phyloP scores from a whole-genome alignment of 73 alveolate genomes.

The Tetrahymena borealis region DNA sequence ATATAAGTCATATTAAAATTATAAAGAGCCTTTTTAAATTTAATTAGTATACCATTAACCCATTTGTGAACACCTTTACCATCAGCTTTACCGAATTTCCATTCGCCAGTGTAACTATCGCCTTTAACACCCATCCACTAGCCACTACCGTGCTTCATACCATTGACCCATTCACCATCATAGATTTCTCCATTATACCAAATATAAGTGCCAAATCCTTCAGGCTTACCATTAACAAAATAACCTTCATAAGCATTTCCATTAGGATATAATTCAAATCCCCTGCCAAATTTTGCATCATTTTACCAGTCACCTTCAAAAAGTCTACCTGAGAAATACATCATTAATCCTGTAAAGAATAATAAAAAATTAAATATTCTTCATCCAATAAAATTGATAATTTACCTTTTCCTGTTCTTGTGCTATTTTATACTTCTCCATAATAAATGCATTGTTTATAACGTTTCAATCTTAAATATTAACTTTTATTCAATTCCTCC shows the following conservation, averaged over 20 bases:
- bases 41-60: slow-evolving; percentile 26
- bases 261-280: slow-evolving; percentile 45
- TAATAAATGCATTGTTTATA: not conserved
- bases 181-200: slow-evolving; percentile 64
- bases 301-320: slow-evolving; percentile 31
- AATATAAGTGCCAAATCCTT: slow-evolving; percentile 51
- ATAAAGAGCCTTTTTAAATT: not conserved
- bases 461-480: not conserved
- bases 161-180: slow-evolving; percentile 68
- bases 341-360: not conserved
- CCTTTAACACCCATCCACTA: slow-evolving; percentile 43
- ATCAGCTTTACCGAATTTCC: slow-evolving; percentile 56
- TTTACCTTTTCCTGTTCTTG: not conserved
- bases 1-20: not conserved
- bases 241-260: slow-evolving; percentile 61
- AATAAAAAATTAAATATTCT: not conserved
- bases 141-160: slow-evolving; percentile 62
- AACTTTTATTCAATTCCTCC: not conserved
- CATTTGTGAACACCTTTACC: slow-evolving; percentile 47
- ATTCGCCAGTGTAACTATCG: slow-evolving; percentile 47
- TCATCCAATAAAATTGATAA: not conserved
- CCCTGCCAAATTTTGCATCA: slow-evolving; percentile 52
- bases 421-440: not conserved
- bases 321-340: not conserved
- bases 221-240: slow-evolving; percentile 58